Evolutionary conservation across 2,329 filamentous ascomycete genomes (phyloP), one percentile per base, ranked within the genome.

Genomic region (Nannizziopsis barbatae): DNA sequence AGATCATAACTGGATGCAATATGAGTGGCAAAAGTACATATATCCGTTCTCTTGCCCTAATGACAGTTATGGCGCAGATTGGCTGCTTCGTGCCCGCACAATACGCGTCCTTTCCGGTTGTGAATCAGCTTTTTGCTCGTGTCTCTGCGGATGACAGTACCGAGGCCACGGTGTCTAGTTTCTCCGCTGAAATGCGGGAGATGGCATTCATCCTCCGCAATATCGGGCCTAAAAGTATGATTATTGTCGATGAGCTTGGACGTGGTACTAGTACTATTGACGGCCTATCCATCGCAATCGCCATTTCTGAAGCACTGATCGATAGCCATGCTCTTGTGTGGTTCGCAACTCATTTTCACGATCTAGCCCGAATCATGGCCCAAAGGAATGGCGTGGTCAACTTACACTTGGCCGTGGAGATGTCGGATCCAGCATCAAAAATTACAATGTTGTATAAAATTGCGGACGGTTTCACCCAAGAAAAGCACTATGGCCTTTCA

Each of bases 21-120:
- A 98, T 98, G 92, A 94, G 87, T 57, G 92, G 89, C 0, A 98
- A 96, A 64, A 94, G 85, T 54, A 98, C 89, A 0, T 96, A 95
- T 60, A 95, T 96, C 53, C 80, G 87, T 43, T 83, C 84, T 1
- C 73, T 94, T 18, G 86, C 90, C 0, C 70, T 98, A 30, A 79
- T 93, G 60, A 80, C 84, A 39, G 80, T 98, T 50, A 95, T 98
- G 88, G 87, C 87, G 0, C 92, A 98, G 59, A 81, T 95, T 45
- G 90, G 89, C 2, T 85, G 80, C 57, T 96, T 93, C 62, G 83
- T 96, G 1, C 92, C 92, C 0, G 90, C 88, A 0, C 73, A 81
- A 27, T 92, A 86, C 59, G 92, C 88, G 0, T 80, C 81, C 0
- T 84, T 96, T 53, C 79, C 88, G 0, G 79, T 96, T 14, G 74